A percentile compares a stretch with the other conserved stretches of the same genome.
phyloP scores from a whole-genome alignment of 2,329 filamentous ascomycete species.

The Aulographum hederae region DNA sequence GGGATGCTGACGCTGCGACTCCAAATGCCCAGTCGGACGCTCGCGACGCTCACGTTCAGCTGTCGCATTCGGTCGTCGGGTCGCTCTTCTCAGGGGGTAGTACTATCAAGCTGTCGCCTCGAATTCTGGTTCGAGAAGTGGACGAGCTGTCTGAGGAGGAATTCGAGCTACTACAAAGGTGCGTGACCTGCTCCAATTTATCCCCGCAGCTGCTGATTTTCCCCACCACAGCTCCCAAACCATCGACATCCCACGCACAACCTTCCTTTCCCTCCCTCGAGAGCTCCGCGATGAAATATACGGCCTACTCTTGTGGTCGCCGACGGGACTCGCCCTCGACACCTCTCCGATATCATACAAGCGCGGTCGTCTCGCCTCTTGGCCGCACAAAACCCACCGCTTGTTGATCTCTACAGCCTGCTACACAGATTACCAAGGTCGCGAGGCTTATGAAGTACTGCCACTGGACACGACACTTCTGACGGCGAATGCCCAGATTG shows the following conservation, averaged over 20 bases:
- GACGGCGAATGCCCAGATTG: neutral
- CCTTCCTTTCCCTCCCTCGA: constrained; percentile 1
- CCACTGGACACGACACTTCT: neutral
- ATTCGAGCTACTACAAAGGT: neutral
- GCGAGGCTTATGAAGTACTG: neutral
- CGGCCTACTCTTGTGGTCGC: neutral
- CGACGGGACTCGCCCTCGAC: neutral
- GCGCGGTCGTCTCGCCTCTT: too few relatives aligned
- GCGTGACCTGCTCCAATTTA: neutral
- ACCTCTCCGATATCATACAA: too few relatives aligned
- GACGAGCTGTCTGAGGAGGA: neutral
- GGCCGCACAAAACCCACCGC: neutral
- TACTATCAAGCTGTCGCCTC: neutral
- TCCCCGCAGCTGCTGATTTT: neutral
- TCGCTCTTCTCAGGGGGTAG: too few relatives aligned
- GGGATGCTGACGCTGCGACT: too few relatives aligned
- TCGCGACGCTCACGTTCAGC: too few relatives aligned
- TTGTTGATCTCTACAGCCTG: neutral
- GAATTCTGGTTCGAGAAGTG: neutral
- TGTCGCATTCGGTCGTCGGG: too few relatives aligned
- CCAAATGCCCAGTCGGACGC: too few relatives aligned
- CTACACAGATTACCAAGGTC: neutral
- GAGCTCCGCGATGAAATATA: constrained; percentile 1
- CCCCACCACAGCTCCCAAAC: neutral
- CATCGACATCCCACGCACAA: neutral